Conservation (phyloP, 345 rosid genomes). For the Kandelia obovata region DNA sequence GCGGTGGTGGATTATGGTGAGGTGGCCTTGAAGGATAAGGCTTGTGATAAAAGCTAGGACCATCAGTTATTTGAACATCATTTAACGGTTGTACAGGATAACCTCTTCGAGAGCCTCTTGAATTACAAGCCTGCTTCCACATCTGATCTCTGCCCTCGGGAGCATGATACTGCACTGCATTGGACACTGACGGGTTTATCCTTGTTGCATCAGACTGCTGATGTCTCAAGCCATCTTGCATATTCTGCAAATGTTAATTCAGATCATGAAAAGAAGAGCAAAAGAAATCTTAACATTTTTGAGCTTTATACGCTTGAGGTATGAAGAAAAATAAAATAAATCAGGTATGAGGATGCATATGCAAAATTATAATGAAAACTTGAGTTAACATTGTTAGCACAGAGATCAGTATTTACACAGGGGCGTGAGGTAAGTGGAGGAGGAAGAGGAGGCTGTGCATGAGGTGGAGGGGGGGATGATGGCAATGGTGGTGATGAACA, state of each 20-base stretch:
- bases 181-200: conserved; percentile 38
- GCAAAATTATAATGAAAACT: conserved; percentile 32
- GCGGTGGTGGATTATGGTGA: conserved; percentile 51
- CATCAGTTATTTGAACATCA: conserved; percentile 43
- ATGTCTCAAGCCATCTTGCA: conserved; percentile 47
- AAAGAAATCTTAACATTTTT: conserved; percentile 3
- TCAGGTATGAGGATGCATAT: conserved; percentile 27
- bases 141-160: conserved; percentile 49
- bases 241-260: conserved; percentile 34
- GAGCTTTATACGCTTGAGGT: background rate
- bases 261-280: conserved; percentile 12
- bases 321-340: conserved; percentile 2
- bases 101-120: conserved; percentile 43
- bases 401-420: conserved; percentile 41
- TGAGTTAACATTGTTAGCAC: conserved; percentile 37
- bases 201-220: conserved; percentile 40
- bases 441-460: conserved; percentile 38
- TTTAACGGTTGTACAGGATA: conserved; percentile 35
- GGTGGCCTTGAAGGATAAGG: conserved; percentile 61
- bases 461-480: conserved; percentile 29
- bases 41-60: conserved; percentile 46
- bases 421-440: conserved; percentile 38
- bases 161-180: conserved; percentile 43
- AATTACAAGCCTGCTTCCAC: conserved; percentile 43
- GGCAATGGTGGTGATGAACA: conserved; percentile 60